phyloP scores from a whole-genome alignment of 2,329 filamentous ascomycete genomes.

The Ilyonectria mors-panacis region DNA sequence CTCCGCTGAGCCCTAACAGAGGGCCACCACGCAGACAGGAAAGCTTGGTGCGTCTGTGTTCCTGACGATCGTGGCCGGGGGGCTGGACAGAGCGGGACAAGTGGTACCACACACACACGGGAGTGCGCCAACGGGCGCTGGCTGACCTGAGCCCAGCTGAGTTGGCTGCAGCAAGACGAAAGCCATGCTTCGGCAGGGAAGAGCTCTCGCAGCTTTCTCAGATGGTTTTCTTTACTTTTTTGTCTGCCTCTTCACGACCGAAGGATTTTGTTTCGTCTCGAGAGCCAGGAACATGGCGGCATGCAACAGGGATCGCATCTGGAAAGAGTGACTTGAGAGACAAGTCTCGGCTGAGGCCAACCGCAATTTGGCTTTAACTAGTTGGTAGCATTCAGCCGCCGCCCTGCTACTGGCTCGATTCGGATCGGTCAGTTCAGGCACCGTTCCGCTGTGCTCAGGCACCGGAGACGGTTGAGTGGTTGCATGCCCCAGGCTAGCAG shows the following conservation, averaged over 20 bases:
- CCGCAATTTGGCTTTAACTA: conserved; percentile 18
- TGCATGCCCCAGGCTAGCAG: conserved; percentile 24
- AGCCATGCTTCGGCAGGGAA: conserved; percentile 1
- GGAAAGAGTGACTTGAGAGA: background rate
- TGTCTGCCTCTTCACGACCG: conserved; percentile 19
- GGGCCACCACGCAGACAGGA: conserved; percentile 23
- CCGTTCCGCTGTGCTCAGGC: conserved; percentile 23
- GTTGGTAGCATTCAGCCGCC: conserved; percentile 12
- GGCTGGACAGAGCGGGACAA: conserved; percentile 9
- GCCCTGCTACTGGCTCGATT: conserved; percentile 29
- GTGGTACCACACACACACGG: conserved; percentile 27
- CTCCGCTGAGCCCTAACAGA: conserved; percentile 36
- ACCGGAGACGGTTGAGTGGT: conserved; percentile 33
- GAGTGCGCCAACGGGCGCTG: conserved; percentile 11
- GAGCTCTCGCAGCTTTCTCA: background rate
- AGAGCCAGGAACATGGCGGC: conserved; percentile 25
- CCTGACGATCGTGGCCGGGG: conserved; percentile 48
- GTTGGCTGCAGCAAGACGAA: background rate
- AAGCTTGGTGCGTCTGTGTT: conserved; percentile 43
- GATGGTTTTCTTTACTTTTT: conserved; percentile 12
- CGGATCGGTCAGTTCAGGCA: conserved; percentile 32
- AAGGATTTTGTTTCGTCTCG: conserved; percentile 17
- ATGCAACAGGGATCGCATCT: conserved; percentile 13
- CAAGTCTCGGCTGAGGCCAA: background rate
- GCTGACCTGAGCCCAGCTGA: conserved; percentile 12